Evolutionary conservation across 2,329 filamentous ascomycete genomes (phyloP), one percentile per base, ranked within the genome.

Genomic region (Westerdykella ornata): DNA sequence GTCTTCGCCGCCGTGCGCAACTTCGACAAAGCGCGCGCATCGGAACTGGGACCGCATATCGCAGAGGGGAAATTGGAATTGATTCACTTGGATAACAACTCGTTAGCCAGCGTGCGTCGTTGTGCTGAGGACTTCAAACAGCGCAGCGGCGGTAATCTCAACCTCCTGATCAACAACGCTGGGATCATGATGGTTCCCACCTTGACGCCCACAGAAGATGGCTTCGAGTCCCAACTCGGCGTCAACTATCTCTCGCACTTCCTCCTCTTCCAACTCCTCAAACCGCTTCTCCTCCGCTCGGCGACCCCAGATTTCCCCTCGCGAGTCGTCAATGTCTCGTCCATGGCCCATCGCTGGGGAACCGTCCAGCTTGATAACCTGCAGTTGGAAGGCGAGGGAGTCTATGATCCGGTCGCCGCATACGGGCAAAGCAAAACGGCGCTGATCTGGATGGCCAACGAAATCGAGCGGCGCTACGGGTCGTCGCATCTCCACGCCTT

Each of bases 361-460:
- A 41, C 44, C 0, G 46, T 70, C 20, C 51, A 64, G 18, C 63
- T 65, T 30, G 64, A 72, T 44, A 62, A 73, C 49, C 62, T 69
- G 48, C 63, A 68, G 38, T 63, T 68, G 28, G 37, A 66, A 20
- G 22, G 22, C 8, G 48, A 54, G 13, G 54, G 49, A 12, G 51
- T 45, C 1, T 72, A 74, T 47, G 52, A 67, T 0, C 63, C 64
- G 0, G 61, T 54, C 39, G 32, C 43, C 1, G 63, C 68, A 1
- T 79, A 77, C 45, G 69, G 60, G 0, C 69, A 74, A 43, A 66
- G 68, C 31, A 80, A 78, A 51, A 64, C 68, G 0, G 73, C 74
- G 4, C 73, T 72, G 38, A 65, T 76, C 16, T 74, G 69, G 49
- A 68, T 73, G 42, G 69, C 73, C 5, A 76, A 72, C 45, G 66